Evolutionary conservation across 140 eudicot genomes (phyloP).

Genomic region (Oenanthe javanica): DNA sequence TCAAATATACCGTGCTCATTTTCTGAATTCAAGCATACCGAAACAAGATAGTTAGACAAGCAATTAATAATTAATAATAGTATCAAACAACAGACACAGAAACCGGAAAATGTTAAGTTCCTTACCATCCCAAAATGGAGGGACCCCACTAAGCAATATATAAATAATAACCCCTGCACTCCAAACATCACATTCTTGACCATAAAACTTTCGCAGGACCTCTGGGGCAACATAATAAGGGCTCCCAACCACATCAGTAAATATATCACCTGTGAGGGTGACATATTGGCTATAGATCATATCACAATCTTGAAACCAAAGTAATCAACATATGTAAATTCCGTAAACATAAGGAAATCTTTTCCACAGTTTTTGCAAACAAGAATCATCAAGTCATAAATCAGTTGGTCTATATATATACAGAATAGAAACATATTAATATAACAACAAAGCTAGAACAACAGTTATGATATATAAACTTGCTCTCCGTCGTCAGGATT

Average conservation of each 20-base stretch:
- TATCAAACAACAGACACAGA: conserved; percentile 8
- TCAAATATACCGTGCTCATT: conserved; percentile 93
- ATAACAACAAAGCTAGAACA: background rate
- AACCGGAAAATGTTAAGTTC: background rate
- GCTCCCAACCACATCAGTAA: conserved; percentile 86
- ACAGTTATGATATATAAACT: background rate
- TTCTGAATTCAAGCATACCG: conserved; percentile 35
- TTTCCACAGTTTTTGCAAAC: background rate
- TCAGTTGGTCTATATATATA: background rate
- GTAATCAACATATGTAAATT: background rate
- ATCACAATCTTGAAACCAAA: background rate
- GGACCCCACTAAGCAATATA: conserved; percentile 82
- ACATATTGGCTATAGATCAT: conserved; percentile 14
- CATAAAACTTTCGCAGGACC: conserved; percentile 61
- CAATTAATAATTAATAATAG: background rate
- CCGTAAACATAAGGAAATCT: background rate
- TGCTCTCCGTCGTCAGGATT: background rate
- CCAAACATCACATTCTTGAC: conserved; percentile 96
- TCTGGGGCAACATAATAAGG: conserved; percentile 96
- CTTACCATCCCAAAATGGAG: conserved; percentile 98
- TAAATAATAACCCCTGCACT: conserved; percentile 92
- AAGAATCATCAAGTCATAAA: background rate
- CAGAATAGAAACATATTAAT: background rate
- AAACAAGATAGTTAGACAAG: background rate
- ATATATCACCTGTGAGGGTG: conserved; percentile 57